Conservation (phyloP, 305 asterid genomes). For the Fraxinus ornus region DNA sequence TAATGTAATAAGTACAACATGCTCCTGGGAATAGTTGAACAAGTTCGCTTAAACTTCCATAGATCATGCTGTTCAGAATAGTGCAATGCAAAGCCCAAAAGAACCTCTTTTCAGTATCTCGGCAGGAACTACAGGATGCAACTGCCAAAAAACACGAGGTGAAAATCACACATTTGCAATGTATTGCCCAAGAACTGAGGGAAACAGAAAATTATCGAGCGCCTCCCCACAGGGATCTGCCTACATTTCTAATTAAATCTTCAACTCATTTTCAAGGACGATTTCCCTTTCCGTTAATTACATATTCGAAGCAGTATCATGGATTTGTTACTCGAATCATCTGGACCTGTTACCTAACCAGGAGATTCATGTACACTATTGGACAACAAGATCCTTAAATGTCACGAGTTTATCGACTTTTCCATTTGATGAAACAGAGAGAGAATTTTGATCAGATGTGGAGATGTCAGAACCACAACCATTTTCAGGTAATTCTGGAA, state of each 20-base stretch:
- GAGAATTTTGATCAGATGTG: conserved; percentile 27
- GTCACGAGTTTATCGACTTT: conserved; percentile 52
- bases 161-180: conserved; percentile 35
- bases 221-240: conserved; percentile 14
- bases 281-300: conserved; percentile 19
- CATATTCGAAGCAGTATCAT: conserved; percentile 21
- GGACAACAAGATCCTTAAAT: conserved; percentile 55
- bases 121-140: no score
- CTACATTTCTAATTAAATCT: conserved; percentile 18
- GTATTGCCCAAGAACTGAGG: conserved; percentile 30
- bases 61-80: conserved; percentile 19
- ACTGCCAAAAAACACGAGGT: conserved; percentile 32
- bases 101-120: conserved; percentile 30
- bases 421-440: conserved; percentile 58
- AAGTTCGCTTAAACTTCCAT: neutral
- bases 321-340: conserved; percentile 16
- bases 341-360: conserved; percentile 28
- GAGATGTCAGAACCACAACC: conserved; percentile 35
- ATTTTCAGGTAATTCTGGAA: conserved; percentile 46
- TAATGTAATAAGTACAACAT: conserved; percentile 48
- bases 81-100: conserved; percentile 21
- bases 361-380: conserved; percentile 30
- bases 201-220: neutral
- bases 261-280: conserved; percentile 27
- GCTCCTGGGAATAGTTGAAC: conserved; percentile 32